Evolutionary conservation across 257 asterid genomes (phyloP).

Genomic region (Petunia secreta): DNA sequence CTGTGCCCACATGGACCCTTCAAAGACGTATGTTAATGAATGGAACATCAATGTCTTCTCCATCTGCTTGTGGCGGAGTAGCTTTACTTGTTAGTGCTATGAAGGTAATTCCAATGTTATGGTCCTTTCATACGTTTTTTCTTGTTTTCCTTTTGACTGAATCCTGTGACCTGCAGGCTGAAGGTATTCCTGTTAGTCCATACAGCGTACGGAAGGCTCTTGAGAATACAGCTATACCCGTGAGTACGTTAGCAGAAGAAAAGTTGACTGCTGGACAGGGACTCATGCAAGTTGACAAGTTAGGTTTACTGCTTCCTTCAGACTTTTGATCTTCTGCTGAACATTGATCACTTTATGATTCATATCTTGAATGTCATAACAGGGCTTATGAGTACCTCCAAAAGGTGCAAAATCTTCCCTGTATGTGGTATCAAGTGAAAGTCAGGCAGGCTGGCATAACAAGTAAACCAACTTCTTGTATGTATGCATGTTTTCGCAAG

Average conservation of each 20-base stretch:
- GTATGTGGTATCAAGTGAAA: slow-evolving; percentile 78
- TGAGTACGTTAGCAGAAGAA: slow-evolving; percentile 83
- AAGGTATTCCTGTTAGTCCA: slow-evolving; percentile 87
- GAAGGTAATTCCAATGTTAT: slow-evolving; percentile 64
- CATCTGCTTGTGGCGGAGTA: slow-evolving; percentile 97
- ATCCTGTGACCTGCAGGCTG: slow-evolving; percentile 62
- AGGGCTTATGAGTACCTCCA: slow-evolving; percentile 95
- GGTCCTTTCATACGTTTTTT: slow-evolving; percentile 17
- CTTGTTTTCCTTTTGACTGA: slow-evolving; percentile 38
- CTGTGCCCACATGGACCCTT: slow-evolving; percentile 99
- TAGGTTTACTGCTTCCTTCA: slow-evolving; percentile 38
- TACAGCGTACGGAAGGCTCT: slow-evolving; percentile 87
- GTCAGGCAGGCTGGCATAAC: slow-evolving; percentile 76
- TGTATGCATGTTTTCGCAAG: not conserved
- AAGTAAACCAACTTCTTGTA: slow-evolving; percentile 41
- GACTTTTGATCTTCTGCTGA: slow-evolving; percentile 32
- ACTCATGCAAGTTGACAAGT: slow-evolving; percentile 98
- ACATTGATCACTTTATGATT: slow-evolving; percentile 30
- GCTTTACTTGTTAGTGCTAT: slow-evolving; percentile 94
- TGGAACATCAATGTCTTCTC: slow-evolving; percentile 99
- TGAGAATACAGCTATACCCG: slow-evolving; percentile 84
- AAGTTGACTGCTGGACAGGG: slow-evolving; percentile 93
- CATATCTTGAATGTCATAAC: slow-evolving; percentile 41
- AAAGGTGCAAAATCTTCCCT: slow-evolving; percentile 60
- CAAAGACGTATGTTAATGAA: slow-evolving; percentile 97